A percentile compares a stretch with the other conserved stretches of the same genome.
These are phyloP conservation scores for Mikania micrantha DNA, from an alignment of 129 eudicot species.

Conservation along the genomic window DNA sequence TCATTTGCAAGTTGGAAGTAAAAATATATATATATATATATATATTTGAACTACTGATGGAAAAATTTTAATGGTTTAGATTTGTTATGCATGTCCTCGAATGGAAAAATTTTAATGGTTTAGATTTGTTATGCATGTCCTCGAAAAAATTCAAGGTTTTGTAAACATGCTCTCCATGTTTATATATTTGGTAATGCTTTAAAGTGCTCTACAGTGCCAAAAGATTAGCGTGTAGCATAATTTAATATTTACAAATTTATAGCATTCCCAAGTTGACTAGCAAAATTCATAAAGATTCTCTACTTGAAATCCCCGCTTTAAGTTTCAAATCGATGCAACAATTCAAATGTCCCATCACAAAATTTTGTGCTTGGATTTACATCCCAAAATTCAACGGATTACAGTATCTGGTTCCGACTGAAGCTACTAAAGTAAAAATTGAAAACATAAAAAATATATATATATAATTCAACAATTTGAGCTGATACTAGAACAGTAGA, in stretches of 20 bases:
- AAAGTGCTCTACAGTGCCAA: neutral
- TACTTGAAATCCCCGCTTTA: neutral
- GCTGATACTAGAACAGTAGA: neutral
- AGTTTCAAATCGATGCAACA: neutral
- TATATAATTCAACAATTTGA: conserved; percentile 1
- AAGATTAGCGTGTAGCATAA: neutral
- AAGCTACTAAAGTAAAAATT: neutral
- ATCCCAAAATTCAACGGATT: conserved; percentile 4
- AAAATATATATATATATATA: no score
- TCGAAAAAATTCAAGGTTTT: no score
- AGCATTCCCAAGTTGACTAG: neutral
- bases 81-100: no score
- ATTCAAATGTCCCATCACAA: neutral
- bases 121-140: no score
- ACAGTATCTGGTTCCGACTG: neutral
- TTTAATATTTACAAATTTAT: neutral
- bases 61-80: no score
- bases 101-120: no score
- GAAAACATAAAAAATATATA: neutral
- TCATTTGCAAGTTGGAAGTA: no score
- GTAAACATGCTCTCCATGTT: no score
- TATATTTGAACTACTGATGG: no score
- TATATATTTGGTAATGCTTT: neutral
- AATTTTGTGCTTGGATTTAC: neutral
- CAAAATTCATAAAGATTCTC: neutral